Evolutionary conservation across 495 filamentous ascomycete species (phyloP).

Genomic region (Glarea lozoyensis): DNA sequence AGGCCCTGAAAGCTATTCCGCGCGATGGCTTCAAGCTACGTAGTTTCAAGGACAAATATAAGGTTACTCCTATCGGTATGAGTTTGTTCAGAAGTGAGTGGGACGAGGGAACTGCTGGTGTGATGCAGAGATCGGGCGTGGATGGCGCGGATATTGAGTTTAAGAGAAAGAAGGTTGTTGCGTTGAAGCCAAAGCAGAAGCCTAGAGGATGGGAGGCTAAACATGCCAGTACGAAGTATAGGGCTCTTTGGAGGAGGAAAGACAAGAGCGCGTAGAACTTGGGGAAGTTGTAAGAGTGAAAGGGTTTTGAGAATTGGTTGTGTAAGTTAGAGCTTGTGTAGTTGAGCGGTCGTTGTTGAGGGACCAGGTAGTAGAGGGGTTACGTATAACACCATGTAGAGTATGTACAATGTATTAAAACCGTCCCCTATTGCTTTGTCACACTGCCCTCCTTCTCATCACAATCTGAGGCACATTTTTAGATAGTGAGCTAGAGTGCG

Average conservation of each 20-base stretch:
- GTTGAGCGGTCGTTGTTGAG: too few species aligned
- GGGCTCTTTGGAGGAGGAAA: conserved; percentile 39
- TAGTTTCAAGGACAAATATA: conserved; percentile 57
- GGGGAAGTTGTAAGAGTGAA: too few species aligned
- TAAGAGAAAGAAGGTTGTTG: conserved; percentile 53
- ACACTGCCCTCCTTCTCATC: too few species aligned
- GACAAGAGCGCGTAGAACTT: too few species aligned
- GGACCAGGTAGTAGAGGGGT: too few species aligned
- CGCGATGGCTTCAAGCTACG: conserved; percentile 65
- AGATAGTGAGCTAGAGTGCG: too few species aligned
- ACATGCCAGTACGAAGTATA: conserved; percentile 45
- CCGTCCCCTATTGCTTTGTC: too few species aligned
- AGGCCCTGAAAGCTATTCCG: conserved; percentile 37
- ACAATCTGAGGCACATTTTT: too few species aligned
- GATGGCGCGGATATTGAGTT: conserved; percentile 76
- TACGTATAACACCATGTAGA: too few species aligned
- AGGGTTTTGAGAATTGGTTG: too few species aligned
- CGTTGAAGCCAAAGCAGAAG: conserved; percentile 42
- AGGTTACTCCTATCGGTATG: conserved; percentile 66
- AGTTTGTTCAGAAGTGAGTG: conserved; percentile 81
- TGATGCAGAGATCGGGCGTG: conserved; percentile 75
- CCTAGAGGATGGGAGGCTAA: conserved; percentile 48
- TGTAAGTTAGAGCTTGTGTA: too few species aligned
- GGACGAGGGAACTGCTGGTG: conserved; percentile 75
- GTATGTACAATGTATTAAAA: too few species aligned